Conservation (phyloP, 495 filamentous ascomycete species). For the Neurospora hispaniola region DNA sequence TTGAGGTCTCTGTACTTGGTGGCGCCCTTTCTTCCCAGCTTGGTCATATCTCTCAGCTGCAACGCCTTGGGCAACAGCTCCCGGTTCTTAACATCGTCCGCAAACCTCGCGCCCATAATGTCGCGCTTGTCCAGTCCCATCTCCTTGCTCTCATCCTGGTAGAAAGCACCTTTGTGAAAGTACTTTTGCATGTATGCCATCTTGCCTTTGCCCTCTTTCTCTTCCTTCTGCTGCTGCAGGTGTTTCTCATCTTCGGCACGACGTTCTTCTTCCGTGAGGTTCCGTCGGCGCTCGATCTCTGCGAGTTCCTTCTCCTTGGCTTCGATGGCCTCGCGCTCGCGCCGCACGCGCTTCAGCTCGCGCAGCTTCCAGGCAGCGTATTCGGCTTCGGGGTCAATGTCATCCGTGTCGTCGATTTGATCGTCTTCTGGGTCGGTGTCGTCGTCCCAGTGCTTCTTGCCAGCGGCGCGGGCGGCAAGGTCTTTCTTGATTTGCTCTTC, state of each 20-base stretch:
- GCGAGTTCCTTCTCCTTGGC: conserved; percentile 72
- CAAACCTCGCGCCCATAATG: conserved; percentile 68
- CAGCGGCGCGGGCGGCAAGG: conserved; percentile 59
- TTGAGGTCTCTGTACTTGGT: conserved; percentile 84
- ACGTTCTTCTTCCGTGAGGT: conserved; percentile 78
- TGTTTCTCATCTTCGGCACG: conserved; percentile 76
- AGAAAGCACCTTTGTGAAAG: conserved; percentile 95
- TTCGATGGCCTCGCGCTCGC: conserved; percentile 79
- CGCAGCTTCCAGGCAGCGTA: conserved; percentile 88
- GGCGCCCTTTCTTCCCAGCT: conserved; percentile 82
- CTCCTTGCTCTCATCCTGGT: conserved; percentile 63
- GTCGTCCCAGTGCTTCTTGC: conserved; percentile 81
- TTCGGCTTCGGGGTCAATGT: conserved; percentile 78
- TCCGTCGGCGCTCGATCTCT: conserved; percentile 80
- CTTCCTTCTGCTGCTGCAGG: conserved; percentile 69
- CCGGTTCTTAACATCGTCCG: conserved; percentile 68
- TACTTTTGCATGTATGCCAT: conserved; percentile 92
- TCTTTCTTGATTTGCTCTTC: conserved; percentile 81
- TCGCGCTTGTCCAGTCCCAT: conserved; percentile 66
- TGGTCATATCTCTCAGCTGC: conserved; percentile 89
- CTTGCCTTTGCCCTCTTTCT: conserved; percentile 75
- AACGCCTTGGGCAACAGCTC: conserved; percentile 84
- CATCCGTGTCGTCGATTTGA: conserved; percentile 82
- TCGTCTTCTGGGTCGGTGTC: conserved; percentile 59
- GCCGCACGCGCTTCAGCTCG: conserved; percentile 77